Conservation (phyloP, 2,329 filamentous ascomycete genomes). For the Aspergillus fumigatiaffinis region DNA sequence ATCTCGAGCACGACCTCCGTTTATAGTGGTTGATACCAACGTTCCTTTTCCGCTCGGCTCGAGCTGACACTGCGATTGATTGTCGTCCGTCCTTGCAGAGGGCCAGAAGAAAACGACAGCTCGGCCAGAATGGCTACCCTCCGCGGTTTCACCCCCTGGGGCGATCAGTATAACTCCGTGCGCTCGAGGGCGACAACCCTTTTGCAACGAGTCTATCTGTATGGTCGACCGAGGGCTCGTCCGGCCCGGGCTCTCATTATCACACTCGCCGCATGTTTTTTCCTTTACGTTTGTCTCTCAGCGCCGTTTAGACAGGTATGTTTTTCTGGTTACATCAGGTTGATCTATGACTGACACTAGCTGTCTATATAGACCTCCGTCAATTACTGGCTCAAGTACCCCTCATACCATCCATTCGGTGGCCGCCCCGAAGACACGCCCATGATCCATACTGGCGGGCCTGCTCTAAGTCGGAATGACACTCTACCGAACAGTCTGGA, state of each 20-base stretch:
- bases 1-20: constrained; percentile 1
- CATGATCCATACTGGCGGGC: constrained; percentile 21
- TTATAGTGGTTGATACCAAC: constrained; percentile 2
- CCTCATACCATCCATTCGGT: constrained; percentile 28
- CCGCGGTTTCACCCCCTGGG: constrained; percentile 20
- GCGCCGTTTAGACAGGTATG: constrained; percentile 18
- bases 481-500: constrained; percentile 28
- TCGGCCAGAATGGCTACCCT: constrained; percentile 22
- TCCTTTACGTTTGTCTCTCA: constrained; percentile 21
- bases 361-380: constrained; percentile 16
- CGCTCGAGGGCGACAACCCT: constrained; percentile 17
- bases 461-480: constrained; percentile 20
- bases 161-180: constrained; percentile 21
- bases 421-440: constrained; percentile 29
- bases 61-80: neutral
- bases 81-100: constrained; percentile 2
- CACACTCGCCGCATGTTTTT: constrained; percentile 17
- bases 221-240: constrained; percentile 24
- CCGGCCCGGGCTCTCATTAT: constrained; percentile 22
- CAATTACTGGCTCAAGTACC: constrained; percentile 32
- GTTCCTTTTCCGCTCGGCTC: neutral
- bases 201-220: constrained; percentile 20
- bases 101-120: neutral
- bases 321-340: neutral
- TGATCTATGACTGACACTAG: constrained; percentile 2